Conservation (phyloP, 2,329 filamentous ascomycete species). For the Ramularia collo-cygni region DNA sequence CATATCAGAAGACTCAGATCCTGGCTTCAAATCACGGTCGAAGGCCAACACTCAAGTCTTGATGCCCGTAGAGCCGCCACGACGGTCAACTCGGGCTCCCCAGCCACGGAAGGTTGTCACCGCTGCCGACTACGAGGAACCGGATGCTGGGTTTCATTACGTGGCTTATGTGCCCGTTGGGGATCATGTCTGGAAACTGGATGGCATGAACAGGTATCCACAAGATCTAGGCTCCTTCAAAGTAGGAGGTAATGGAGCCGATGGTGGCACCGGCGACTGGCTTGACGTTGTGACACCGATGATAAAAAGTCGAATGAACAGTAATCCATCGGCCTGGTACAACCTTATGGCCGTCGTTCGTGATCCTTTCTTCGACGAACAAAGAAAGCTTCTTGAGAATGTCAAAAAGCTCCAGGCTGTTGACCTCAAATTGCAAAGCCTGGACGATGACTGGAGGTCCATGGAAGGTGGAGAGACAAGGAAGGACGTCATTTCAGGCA, state of each 20-base stretch:
- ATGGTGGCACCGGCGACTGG: constrained; percentile 53
- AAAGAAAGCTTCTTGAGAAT: constrained; percentile 37
- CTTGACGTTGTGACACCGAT: constrained; percentile 55
- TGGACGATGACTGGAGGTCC: constrained; percentile 39
- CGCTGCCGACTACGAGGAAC: constrained; percentile 40
- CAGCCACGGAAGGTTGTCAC: constrained; percentile 27
- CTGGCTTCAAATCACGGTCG: constrained; percentile 2
- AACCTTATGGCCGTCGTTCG: constrained; percentile 69
- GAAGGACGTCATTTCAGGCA: constrained; percentile 16
- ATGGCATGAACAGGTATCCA: constrained; percentile 71
- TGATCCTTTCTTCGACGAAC: constrained; percentile 51
- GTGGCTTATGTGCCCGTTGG: constrained; percentile 76
- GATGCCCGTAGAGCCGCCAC: constrained; percentile 5
- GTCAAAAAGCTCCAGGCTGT: constrained; percentile 39
- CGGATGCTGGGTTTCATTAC: constrained; percentile 73
- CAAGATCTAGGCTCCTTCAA: constrained; percentile 49
- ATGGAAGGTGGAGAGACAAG: constrained; percentile 26
- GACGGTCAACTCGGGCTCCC: constrained; percentile 21
- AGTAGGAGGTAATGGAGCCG: constrained; percentile 29
- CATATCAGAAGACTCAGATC: not conserved
- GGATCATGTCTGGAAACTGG: constrained; percentile 78
- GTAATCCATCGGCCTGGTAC: constrained; percentile 64
- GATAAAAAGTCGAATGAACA: constrained; percentile 62
- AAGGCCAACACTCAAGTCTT: constrained; percentile 2
- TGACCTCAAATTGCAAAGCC: constrained; percentile 34